Conservation (phyloP, 768 basidiomycete genomes). For the Psilocybe cyanescens region DNA sequence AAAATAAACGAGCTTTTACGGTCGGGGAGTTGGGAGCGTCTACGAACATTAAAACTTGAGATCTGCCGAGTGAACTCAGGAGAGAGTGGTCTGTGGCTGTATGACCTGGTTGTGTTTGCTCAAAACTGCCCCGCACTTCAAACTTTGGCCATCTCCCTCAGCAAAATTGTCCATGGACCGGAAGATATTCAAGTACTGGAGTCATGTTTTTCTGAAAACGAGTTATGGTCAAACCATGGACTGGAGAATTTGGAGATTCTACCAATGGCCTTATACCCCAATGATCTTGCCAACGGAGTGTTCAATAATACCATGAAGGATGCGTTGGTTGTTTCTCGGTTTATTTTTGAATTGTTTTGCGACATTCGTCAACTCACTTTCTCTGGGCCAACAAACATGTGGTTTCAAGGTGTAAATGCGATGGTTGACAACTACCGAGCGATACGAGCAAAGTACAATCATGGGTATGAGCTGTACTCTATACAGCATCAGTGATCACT, state of each 20-base stretch:
- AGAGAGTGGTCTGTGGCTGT: not conserved
- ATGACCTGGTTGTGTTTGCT: not conserved
- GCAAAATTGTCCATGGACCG: not conserved
- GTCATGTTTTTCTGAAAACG: not conserved
- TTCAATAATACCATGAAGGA: not conserved
- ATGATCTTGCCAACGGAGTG: not conserved
- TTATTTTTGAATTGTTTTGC: not conserved
- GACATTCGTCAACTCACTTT: not conserved
- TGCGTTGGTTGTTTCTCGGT: constrained; percentile 1
- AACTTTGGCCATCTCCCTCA: not conserved
- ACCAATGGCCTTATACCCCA: not conserved
- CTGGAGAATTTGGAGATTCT: not conserved
- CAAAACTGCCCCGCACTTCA: not conserved
- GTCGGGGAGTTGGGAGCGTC: not conserved
- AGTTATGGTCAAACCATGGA: not conserved
- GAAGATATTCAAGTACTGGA: constrained; percentile 1
- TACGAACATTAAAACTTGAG: not conserved
- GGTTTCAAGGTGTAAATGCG: not conserved
- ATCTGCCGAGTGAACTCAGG: not conserved
- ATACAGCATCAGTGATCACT: too few species aligned
- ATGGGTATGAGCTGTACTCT: too few species aligned
- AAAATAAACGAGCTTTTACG: not conserved
- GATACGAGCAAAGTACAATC: too few species aligned
- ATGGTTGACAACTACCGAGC: not conserved
- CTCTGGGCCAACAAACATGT: not conserved